Conservation (phyloP, 139 green algal species). For the Chlamydomonas urium region DNA sequence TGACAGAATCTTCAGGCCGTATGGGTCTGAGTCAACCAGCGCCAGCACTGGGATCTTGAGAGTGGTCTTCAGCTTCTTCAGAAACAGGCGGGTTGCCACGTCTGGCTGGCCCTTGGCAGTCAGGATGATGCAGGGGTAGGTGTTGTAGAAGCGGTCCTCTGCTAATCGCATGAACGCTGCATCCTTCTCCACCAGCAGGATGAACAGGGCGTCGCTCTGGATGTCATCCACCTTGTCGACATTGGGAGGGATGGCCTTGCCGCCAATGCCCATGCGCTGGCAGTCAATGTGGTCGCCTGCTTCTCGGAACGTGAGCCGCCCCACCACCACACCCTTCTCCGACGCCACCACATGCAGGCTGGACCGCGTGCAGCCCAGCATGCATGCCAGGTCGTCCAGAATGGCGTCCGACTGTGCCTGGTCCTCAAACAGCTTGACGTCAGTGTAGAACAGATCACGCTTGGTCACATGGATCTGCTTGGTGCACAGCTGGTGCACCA, state of each 20-base stretch:
- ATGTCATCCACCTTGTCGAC: conserved; percentile 88
- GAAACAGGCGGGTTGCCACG: conserved; percentile 90
- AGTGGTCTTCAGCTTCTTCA: conserved; percentile 75
- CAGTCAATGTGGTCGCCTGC: conserved; percentile 95
- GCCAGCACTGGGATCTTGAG: conserved; percentile 92
- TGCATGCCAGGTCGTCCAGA: conserved; percentile 92
- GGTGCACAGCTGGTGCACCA: conserved; percentile 72
- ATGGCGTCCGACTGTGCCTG: conserved; percentile 72
- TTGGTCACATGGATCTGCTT: conserved; percentile 88
- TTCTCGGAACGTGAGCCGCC: conserved; percentile 80
- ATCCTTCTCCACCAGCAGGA: conserved; percentile 98
- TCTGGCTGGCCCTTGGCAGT: conserved; percentile 98
- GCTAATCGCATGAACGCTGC: conserved; percentile 95
- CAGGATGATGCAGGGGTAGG: conserved; percentile 95
- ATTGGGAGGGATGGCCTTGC: conserved; percentile 95
- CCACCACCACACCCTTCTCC: conserved; percentile 96
- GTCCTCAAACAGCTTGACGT: conserved; percentile 94
- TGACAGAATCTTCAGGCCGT: conserved; percentile 96
- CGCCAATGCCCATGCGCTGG: conserved; percentile 88
- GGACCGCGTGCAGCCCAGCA: conserved; percentile 93
- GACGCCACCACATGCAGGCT: conserved; percentile 89
- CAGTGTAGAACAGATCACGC: conserved; percentile 96
- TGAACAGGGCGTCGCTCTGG: conserved; percentile 82
- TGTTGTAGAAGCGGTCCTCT: conserved; percentile 96
- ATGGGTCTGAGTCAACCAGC: conserved; percentile 92